Evolutionary conservation across 1,284 basidiomycete genomes (phyloP), one percentile per base, ranked within the genome.

Genomic region (Microbotryum scabiosae): DNA sequence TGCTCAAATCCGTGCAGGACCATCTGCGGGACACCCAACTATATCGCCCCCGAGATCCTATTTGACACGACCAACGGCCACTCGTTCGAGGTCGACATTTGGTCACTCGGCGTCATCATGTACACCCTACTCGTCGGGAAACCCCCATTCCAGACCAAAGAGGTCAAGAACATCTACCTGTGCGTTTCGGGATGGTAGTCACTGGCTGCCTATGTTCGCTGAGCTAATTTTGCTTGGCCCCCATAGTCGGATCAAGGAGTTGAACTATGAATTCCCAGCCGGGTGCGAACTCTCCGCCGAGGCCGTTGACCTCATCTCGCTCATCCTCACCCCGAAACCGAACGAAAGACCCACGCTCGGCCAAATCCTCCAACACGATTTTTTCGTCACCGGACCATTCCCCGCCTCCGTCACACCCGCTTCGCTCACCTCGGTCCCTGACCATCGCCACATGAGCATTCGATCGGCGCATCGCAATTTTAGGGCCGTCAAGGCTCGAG

Each of bases 21-120:
- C 0, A 94, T 97, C 54, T 97, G 94, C 71, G 96, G 94, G 7
- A 98, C 94, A 1, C 96, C 94, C 2, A 97, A 98, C 75, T 97
- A 98, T 75, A 97, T 98, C 69, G 96, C 96, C 0, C 96, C 94
- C 0, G 94, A 98, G 74, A 92, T 98, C 41, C 78, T 98, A 63
- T 97, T 97, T 75, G 92, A 97, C 74, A 90, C 88, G 49, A 89
- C 86, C 28, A 93, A 92, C 69, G 92, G 94, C 0, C 94, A 98
- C 76, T 92, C 89, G 73, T 98, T 97, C 72, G 94, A 97, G 77
- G 94, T 97, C 43, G 94, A 98, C 73, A 88, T 93, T 10, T 98
- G 94, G 96, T 91, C 88, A 7, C 87, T 96, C 56, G 96, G 94
- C 14, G 94, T 98, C 56, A 97, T 98, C 65, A 78, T 97, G 69